phyloP scores from a whole-genome alignment of 2,329 filamentous ascomycete genomes.

The Fusarium penzigii region DNA sequence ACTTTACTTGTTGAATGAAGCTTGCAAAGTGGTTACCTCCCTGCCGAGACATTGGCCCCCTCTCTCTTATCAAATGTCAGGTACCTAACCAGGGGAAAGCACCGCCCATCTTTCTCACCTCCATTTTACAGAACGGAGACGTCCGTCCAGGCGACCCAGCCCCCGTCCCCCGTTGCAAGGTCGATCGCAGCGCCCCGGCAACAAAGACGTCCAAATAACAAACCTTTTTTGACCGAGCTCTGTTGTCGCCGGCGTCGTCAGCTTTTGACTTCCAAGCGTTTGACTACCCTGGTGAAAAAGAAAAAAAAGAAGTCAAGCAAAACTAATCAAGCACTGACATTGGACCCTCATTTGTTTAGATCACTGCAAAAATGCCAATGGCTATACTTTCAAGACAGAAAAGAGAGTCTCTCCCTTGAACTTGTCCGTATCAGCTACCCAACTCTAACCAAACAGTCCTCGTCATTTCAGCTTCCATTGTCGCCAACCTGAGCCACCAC shows the following conservation, averaged over 20 bases:
- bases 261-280: not conserved
- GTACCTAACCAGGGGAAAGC: no score
- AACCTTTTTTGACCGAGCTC: not conserved
- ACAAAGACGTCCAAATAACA: not conserved
- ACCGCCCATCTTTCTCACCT: no score
- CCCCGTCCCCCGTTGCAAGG: not conserved
- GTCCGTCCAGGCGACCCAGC: not conserved
- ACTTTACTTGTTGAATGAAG: no score
- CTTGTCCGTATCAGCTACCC: not conserved
- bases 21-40: no score
- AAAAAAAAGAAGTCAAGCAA: not conserved
- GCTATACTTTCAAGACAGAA: not conserved
- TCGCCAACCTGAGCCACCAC: slow-evolving; percentile 12
- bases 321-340: not conserved
- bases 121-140: no score
- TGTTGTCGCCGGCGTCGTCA: not conserved
- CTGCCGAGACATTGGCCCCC: no score
- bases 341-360: not conserved
- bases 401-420: not conserved
- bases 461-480: slow-evolving; percentile 5
- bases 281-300: not conserved
- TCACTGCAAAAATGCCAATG: not conserved
- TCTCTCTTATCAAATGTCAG: no score
- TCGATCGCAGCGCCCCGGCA: not conserved
- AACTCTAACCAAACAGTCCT: not conserved